Evolutionary conservation across 441 rosid species (phyloP), one percentile per base, ranked within the genome.

Genomic region (Gossypium trilobum): DNA sequence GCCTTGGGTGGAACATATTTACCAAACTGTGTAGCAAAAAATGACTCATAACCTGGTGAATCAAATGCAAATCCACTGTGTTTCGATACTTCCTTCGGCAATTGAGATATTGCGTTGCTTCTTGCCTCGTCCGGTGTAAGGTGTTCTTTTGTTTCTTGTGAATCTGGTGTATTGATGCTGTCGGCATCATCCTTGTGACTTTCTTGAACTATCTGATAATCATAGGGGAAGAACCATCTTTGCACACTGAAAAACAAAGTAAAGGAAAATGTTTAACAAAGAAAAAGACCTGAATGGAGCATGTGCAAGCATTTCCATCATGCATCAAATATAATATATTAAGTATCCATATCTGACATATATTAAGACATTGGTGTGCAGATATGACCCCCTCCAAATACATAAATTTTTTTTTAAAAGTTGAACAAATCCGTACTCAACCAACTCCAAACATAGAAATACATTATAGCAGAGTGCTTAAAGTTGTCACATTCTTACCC

Each of bases 61-160:
- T 93, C 98, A 2, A 95, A 95, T 5, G 99, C 98, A 66, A 93
- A 95, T 1, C 99, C 99, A 4, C 93, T 93, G 81, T 95, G 95
- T 78, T 75, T 92, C 9, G 99, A 95, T 80, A 89, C 63, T 80
- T 91, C 98, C 54, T 95, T 82, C 2, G 99, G 98, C 71, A 95
- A 92, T 78, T 79, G 91, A 56, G 99, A 86, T 46, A 95, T 73
- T n/a, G 95, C 97, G 14, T 85, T 86, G 93, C 91, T 86, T 80
- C 92, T 85, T 22, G 89, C 91, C 74, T 95, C 92, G 29, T 88
- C 92, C 1, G 94, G 83, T 3, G 98, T 88, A n/a, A 88, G 97
- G 64, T 75, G 87, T 69, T 82, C 86, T 62, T 78, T 84, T 29
- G 83, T 78, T 75, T 90, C 91, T 78, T 85, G 69, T n/a, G 77